Evolutionary conservation across 2,329 filamentous ascomycete species (phyloP).

Genomic region (Coleophoma eucalyptorum): DNA sequence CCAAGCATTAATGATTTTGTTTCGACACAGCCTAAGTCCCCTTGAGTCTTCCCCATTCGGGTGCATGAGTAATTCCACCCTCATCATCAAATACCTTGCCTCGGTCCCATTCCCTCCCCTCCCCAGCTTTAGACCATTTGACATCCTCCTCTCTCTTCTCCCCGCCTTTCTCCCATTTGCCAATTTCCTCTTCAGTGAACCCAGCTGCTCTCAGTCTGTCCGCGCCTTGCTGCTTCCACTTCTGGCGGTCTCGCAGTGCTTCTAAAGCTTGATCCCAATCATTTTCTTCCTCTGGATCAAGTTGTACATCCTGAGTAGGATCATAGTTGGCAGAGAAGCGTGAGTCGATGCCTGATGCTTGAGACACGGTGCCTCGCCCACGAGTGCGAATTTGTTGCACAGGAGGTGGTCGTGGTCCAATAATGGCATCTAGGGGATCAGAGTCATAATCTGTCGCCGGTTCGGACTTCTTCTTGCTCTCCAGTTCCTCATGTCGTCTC

Average conservation of each 20-base stretch:
- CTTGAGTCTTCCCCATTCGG: conserved; percentile 22
- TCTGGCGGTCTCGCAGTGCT: conserved; percentile 72
- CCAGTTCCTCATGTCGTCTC: neutral
- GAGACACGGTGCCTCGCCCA: conserved; percentile 64
- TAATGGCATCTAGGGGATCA: conserved; percentile 70
- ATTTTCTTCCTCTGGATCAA: conserved; percentile 47
- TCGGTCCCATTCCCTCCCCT: conserved; percentile 59
- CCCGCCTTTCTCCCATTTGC: conserved; percentile 63
- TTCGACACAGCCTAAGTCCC: conserved; percentile 1
- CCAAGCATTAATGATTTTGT: too few species aligned
- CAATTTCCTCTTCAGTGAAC: conserved; percentile 72
- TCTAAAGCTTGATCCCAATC: conserved; percentile 82
- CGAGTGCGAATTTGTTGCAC: conserved; percentile 44
- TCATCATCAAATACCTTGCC: conserved; percentile 57
- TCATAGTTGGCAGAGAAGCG: conserved; percentile 71
- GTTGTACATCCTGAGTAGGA: conserved; percentile 50
- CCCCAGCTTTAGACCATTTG: conserved; percentile 56
- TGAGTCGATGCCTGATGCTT: conserved; percentile 67
- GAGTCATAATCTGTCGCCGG: conserved; percentile 42
- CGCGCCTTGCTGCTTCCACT: conserved; percentile 71
- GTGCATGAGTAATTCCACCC: conserved; percentile 37
- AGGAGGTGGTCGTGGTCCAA: conserved; percentile 66
- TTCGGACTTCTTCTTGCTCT: conserved; percentile 5
- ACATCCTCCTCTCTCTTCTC: conserved; percentile 63
- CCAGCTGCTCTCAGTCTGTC: conserved; percentile 74